phyloP scores from a whole-genome alignment of 2,329 filamentous ascomycete genomes.

The Fusarium sp. region DNA sequence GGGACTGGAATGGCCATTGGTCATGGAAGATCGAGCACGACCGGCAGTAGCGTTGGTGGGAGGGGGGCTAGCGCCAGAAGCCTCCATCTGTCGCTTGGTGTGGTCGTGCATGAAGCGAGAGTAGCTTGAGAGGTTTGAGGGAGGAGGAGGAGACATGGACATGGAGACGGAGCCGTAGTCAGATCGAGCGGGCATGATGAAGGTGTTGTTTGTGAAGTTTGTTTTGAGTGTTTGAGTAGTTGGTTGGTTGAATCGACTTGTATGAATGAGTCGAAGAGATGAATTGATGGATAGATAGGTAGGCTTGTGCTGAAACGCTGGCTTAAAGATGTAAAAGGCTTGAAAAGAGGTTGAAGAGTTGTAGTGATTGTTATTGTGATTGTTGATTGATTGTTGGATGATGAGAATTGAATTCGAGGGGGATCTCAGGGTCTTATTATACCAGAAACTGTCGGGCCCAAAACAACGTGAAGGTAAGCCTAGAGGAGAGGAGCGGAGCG shows the following conservation, averaged over 20 bases:
- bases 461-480: background rate
- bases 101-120: conserved; percentile 72
- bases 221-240: background rate
- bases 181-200: conserved; percentile 55
- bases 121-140: conserved; percentile 66
- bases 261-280: background rate
- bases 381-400: conserved; percentile 19
- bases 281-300: background rate
- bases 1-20: conserved; percentile 47
- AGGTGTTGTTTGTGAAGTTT: conserved; percentile 4
- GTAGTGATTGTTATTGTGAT: background rate
- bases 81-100: conserved; percentile 74
- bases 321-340: background rate
- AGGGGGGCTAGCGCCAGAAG: conserved; percentile 52
- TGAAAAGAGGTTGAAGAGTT: conserved; percentile 22
- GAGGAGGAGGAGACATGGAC: conserved; percentile 54
- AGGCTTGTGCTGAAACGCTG: conserved; percentile 6
- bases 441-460: conserved; percentile 23
- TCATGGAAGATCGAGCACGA: conserved; percentile 33
- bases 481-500: conserved; percentile 30
- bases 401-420: conserved; percentile 1
- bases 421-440: conserved; percentile 44
- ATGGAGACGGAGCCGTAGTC: conserved; percentile 54
- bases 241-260: background rate
- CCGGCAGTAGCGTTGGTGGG: conserved; percentile 25